Base-by-base conservation (phyloP, 257 asterid genomes). In the Solanum infundibuliforme region DNA sequence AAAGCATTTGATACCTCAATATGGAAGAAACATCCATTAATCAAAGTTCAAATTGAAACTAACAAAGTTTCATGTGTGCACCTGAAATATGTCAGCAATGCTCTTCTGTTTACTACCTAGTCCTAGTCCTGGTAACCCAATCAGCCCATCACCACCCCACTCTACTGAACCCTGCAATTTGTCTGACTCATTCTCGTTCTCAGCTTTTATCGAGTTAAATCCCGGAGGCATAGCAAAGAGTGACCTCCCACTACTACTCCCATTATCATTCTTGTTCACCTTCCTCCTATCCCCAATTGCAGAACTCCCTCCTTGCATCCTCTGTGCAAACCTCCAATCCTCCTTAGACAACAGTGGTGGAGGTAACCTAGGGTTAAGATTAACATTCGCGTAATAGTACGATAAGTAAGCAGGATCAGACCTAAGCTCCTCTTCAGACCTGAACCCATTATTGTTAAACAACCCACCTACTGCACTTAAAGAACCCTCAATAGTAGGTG, bases 141-240 rank as follows among this genome's bases (percentile, higher is more conserved):
- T 96, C 86, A 96, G 98, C n/a, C 99, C 99, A 92, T 95, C 98
- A n/a, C 94, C 95, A 69, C 94, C 98, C 99, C 98, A 96, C 77
- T 95, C 99, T 76, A 90, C 94, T 20, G 94, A 83, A 73, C 89
- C 95, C 91, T 91, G 98, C 88, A 92, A 88, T 71, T 90, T 90
- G 31, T 93, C 96, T 35, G 83, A 82, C 69, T 90, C 95, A 31
- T 89, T 90, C 93, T 90, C 96, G 69, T 29, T 72, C 88, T 93
- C 98, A 68, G 87, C 93, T 87, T 93, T 94, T 87, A 89, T 94
- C 12, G 95, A 87, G 89, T 93, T 92, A 86, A 96, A 96, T 36
- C 96, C 95, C 0, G 95, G 98, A 4, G 95, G 95, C 92, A 92
- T 91, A 10, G 98, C 83, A 87, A 94, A 94, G 68, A 89, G 89